phyloP scores from a whole-genome alignment of 257 asterid genomes.

The Cordia subcordata region DNA sequence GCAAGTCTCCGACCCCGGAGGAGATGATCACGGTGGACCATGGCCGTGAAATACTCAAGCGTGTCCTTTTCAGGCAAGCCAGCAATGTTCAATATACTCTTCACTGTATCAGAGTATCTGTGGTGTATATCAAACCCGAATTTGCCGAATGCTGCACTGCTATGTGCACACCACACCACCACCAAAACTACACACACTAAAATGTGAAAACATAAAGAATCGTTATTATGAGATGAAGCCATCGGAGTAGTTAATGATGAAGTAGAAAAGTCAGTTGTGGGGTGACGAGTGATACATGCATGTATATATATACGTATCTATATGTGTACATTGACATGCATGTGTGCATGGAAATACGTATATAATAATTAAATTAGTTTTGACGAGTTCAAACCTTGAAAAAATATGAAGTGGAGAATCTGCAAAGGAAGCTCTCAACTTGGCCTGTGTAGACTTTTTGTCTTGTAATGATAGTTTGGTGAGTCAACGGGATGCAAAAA shows the following conservation, averaged over 20 bases:
- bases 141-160: constrained; percentile 44
- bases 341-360: not conserved
- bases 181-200: constrained; percentile 1
- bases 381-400: constrained; percentile 1
- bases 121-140: constrained; percentile 76
- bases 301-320: not conserved
- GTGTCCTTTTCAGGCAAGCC: constrained; percentile 75
- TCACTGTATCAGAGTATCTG: constrained; percentile 69
- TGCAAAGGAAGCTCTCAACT: no score
- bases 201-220: no score
- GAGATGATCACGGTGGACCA: constrained; percentile 83
- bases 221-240: not conserved
- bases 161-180: constrained; percentile 16
- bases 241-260: not conserved
- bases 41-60: constrained; percentile 68
- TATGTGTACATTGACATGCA: no score
- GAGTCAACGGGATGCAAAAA: no score
- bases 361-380: constrained; percentile 1
- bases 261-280: not conserved
- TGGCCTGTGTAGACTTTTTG: no score
- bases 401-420: not conserved
- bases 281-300: not conserved
- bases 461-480: no score
- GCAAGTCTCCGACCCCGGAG: constrained; percentile 65
- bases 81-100: constrained; percentile 45